A percentile compares a stretch with the other conserved stretches of the same genome.
These are phyloP conservation scores for Pestalotiopsis sp. DNA, from an alignment of 2,329 filamentous ascomycete species.

Conservation along the genomic window DNA sequence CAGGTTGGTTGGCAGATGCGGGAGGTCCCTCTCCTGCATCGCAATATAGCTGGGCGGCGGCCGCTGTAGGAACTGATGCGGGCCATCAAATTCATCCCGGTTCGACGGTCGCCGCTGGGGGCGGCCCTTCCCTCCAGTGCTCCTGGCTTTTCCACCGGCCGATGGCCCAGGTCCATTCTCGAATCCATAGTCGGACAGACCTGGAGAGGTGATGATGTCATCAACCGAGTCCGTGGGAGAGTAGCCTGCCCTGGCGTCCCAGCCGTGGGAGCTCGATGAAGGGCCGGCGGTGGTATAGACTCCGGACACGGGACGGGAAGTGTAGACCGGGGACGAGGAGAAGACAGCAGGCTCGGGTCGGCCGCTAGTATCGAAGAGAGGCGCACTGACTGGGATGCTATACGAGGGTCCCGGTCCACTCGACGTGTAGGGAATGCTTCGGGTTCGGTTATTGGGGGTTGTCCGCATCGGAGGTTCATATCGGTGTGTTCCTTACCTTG, in stretches of 20 bases:
- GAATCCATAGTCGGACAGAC: slow-evolving; percentile 59
- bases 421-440: slow-evolving; percentile 45
- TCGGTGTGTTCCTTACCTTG: slow-evolving; percentile 30
- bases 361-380: slow-evolving; percentile 33
- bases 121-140: slow-evolving; percentile 44
- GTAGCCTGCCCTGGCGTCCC: slow-evolving; percentile 51
- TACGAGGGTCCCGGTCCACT: slow-evolving; percentile 31
- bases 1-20: slow-evolving; percentile 79
- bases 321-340: slow-evolving; percentile 39
- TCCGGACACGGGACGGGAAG: slow-evolving; percentile 41
- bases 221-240: slow-evolving; percentile 60
- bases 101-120: slow-evolving; percentile 73
- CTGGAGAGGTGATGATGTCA: slow-evolving; percentile 58
- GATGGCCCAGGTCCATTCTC: slow-evolving; percentile 46
- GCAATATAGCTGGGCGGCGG: slow-evolving; percentile 71
- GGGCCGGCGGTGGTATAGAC: slow-evolving; percentile 39
- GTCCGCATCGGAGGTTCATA: slow-evolving; percentile 18
- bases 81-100: slow-evolving; percentile 86
- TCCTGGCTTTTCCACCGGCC: slow-evolving; percentile 45
- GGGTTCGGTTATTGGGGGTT: slow-evolving; percentile 34
- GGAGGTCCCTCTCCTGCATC: slow-evolving; percentile 76
- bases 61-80: slow-evolving; percentile 76
- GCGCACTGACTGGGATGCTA: slow-evolving; percentile 32
- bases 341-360: slow-evolving; percentile 39
- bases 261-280: slow-evolving; percentile 41